Conservation (phyloP, 1,139 yeast species). For the Nakaseomyces sp. region DNA sequence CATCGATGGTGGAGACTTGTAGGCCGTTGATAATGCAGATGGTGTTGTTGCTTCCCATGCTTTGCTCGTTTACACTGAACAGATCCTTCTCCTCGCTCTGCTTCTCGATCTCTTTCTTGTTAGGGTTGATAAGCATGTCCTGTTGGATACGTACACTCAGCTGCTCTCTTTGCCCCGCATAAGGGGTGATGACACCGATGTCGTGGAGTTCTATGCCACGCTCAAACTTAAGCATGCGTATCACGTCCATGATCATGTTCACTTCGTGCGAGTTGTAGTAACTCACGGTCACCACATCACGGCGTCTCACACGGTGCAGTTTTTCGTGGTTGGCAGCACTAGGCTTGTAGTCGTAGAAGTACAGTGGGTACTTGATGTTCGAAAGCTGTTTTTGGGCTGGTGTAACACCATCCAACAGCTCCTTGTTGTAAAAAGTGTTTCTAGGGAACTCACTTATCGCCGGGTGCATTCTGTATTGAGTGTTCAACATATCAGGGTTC, state of each 20-base stretch:
- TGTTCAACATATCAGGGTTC: conserved; percentile 58
- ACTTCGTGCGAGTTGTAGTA: conserved; percentile 49
- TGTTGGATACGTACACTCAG: conserved; percentile 43
- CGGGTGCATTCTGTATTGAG: conserved; percentile 71
- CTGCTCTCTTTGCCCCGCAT: conserved; percentile 62
- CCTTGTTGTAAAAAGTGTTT: conserved; percentile 44
- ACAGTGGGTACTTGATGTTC: conserved; percentile 44
- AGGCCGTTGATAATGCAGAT: conserved; percentile 56
- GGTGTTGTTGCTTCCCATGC: conserved; percentile 30
- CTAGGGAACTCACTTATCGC: conserved; percentile 57
- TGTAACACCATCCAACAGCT: conserved; percentile 52
- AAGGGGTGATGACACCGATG: conserved; percentile 64
- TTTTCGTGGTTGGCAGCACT: conserved; percentile 33
- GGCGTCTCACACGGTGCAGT: conserved; percentile 35
- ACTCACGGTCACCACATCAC: conserved; percentile 34
- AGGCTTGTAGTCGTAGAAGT: conserved; percentile 43
- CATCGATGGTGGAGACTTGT: conserved; percentile 62
- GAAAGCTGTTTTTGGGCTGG: conserved; percentile 39
- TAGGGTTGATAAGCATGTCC: conserved; percentile 51
- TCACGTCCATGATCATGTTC: conserved; percentile 37
- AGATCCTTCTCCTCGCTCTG: conserved; percentile 52
- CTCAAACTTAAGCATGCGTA: conserved; percentile 45
- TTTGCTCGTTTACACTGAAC: conserved; percentile 22
- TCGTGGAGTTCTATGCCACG: conserved; percentile 43
- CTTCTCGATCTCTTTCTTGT: conserved; percentile 38